Conservation (phyloP, 805 yeast genomes). For the Hanseniaspora pseudoguilliermondii region DNA sequence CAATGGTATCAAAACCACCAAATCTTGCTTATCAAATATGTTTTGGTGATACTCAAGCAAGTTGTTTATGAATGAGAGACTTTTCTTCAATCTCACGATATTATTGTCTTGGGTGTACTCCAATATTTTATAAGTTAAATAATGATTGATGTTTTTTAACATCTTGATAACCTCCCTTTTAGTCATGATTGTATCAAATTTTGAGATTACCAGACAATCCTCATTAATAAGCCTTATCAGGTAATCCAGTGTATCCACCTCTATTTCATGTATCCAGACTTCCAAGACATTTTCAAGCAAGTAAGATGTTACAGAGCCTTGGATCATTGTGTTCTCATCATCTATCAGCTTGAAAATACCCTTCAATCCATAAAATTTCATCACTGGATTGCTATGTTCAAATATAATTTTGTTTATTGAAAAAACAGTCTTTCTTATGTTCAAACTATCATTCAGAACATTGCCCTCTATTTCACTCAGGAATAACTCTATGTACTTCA, state of each 20-base stretch:
- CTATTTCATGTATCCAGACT: background rate
- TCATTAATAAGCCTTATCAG: background rate
- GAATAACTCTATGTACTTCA: conserved; percentile 36
- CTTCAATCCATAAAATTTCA: conserved; percentile 24
- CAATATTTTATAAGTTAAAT: background rate
- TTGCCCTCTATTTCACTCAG: conserved; percentile 31
- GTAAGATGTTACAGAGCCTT: conserved; percentile 31
- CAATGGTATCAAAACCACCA: conserved; percentile 52
- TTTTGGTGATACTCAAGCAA: conserved; percentile 20
- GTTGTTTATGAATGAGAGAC: background rate
- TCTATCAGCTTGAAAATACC: conserved; percentile 27
- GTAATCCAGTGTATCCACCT: background rate
- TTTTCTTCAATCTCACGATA: background rate
- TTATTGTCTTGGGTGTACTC: background rate
- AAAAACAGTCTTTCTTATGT: conserved; percentile 52
- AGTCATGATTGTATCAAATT: background rate
- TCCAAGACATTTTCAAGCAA: conserved; percentile 32
- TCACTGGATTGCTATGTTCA: conserved; percentile 19
- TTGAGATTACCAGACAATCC: background rate
- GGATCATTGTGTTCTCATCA: conserved; percentile 55
- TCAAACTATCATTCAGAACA: conserved; percentile 45
- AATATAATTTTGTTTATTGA: conserved; percentile 40
- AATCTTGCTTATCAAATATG: conserved; percentile 53
- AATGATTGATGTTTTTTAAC: background rate
- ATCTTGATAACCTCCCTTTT: background rate